Conservation (phyloP, 2,329 filamentous ascomycete species). For the Lasiodiplodia sp. region DNA sequence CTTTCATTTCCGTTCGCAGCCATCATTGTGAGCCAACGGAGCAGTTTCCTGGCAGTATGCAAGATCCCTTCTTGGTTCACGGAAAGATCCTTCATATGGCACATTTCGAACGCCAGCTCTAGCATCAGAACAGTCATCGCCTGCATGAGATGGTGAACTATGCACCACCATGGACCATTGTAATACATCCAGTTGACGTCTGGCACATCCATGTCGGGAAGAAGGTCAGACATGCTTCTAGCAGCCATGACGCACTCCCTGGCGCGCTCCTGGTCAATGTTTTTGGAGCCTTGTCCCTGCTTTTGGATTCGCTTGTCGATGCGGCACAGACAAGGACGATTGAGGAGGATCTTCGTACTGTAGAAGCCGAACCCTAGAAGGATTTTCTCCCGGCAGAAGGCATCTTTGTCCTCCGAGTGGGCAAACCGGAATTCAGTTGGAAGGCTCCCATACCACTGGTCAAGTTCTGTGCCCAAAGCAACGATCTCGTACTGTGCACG, state of each 20-base stretch:
- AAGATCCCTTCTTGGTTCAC: constrained; percentile 35
- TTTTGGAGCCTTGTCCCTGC: constrained; percentile 40
- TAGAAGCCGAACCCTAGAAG: constrained; percentile 44
- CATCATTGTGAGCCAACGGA: constrained; percentile 45
- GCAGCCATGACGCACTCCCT: constrained; percentile 45
- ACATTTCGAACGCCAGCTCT: constrained; percentile 42
- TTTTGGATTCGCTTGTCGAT: constrained; percentile 42
- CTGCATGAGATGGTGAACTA: constrained; percentile 51
- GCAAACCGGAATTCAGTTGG: constrained; percentile 41
- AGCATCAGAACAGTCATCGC: constrained; percentile 46
- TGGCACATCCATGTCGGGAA: constrained; percentile 42
- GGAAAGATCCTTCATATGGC: constrained; percentile 37
- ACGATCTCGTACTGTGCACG: constrained; percentile 42
- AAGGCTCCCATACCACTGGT: constrained; percentile 42
- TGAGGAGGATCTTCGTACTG: constrained; percentile 46
- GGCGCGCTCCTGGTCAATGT: constrained; percentile 44
- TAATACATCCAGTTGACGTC: constrained; percentile 37
- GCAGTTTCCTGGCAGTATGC: constrained; percentile 40
- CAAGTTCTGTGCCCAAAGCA: constrained; percentile 40
- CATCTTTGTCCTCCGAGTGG: constrained; percentile 1
- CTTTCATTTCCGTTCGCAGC: constrained; percentile 31
- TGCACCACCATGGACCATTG: constrained; percentile 50
- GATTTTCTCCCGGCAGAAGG: constrained; percentile 39
- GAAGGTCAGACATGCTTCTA: constrained; percentile 40
- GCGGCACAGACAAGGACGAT: constrained; percentile 49